phyloP scores from a whole-genome alignment of 2,329 filamentous ascomycete genomes.

The Talaromyces atroroseus region DNA sequence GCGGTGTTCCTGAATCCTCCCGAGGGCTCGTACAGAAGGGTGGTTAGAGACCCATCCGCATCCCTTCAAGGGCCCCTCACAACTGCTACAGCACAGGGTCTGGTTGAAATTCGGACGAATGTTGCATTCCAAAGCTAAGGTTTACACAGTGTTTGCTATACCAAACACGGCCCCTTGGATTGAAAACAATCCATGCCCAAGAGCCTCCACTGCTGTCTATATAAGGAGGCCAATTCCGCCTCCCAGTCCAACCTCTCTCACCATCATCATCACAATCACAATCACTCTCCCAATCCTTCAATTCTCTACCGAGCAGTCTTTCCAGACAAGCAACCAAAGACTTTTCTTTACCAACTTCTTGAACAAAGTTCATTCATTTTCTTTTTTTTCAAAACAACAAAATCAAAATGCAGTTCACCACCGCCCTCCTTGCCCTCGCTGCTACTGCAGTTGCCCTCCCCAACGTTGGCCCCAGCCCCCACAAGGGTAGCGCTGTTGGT shows the following conservation, averaged over 20 bases:
- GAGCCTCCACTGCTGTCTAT: conserved; percentile 27
- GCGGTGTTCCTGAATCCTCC: conserved; percentile 12
- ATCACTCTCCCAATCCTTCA: conserved; percentile 13
- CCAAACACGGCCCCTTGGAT: conserved; percentile 12
- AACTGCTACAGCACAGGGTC: conserved; percentile 14
- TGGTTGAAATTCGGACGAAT: conserved; percentile 21
- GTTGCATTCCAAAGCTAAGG: conserved; percentile 26
- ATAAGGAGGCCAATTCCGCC: conserved; percentile 24
- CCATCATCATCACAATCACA: conserved; percentile 26
- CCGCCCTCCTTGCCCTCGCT: conserved; percentile 31
- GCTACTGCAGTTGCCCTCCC: conserved; percentile 29
- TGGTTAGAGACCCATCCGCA: conserved; percentile 22
- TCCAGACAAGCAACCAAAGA: conserved; percentile 17
- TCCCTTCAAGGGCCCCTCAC: conserved; percentile 10
- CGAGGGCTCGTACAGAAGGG: conserved; percentile 1
- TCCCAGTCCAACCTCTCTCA: conserved; percentile 12
- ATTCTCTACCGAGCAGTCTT: conserved; percentile 22
- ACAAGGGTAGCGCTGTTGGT: conserved; percentile 19
- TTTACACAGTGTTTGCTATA: conserved; percentile 10
- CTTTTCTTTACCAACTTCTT: conserved; percentile 20
- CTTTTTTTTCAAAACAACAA: conserved; percentile 16
- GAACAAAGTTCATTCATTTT: conserved; percentile 10
- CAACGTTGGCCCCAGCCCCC: conserved; percentile 16
- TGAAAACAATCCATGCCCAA: conserved; percentile 12
- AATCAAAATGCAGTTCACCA: conserved; percentile 35